Conservation (phyloP, 1,139 yeast species). For the Kodamaea sp. region DNA sequence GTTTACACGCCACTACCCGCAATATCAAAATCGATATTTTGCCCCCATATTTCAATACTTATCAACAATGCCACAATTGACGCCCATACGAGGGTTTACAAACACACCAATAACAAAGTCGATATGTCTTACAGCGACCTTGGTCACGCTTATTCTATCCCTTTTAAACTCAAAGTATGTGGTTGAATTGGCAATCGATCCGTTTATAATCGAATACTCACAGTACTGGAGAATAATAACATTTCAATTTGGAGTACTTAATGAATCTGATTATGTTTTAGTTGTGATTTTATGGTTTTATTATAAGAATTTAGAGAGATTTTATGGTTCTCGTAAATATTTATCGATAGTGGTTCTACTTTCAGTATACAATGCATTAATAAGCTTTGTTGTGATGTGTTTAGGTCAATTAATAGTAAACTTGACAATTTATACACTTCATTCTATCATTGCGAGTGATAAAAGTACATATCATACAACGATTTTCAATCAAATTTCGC, state of each 20-base stretch:
- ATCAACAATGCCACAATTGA: slow-evolving; percentile 12
- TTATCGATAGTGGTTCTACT: slow-evolving; percentile 35
- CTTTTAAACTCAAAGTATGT: slow-evolving; percentile 54
- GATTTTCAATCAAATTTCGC: slow-evolving; percentile 33
- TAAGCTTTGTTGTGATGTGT: slow-evolving; percentile 35
- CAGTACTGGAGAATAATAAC: slow-evolving; percentile 67
- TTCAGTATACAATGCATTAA: slow-evolving; percentile 32
- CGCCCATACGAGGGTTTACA: slow-evolving; percentile 52
- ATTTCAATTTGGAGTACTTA: slow-evolving; percentile 55
- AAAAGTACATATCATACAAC: slow-evolving; percentile 21
- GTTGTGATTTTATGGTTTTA: slow-evolving; percentile 52
- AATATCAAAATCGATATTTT: not conserved
- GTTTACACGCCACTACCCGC: slow-evolving; percentile 1
- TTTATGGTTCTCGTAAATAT: slow-evolving; percentile 60
- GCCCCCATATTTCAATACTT: not conserved
- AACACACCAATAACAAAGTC: slow-evolving; percentile 56
- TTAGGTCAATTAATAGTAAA: slow-evolving; percentile 34
- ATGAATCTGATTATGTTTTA: slow-evolving; percentile 64
- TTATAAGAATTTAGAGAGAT: slow-evolving; percentile 60
- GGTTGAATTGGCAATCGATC: slow-evolving; percentile 52
- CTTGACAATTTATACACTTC: slow-evolving; percentile 25
- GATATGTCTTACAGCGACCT: slow-evolving; percentile 39
- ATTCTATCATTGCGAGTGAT: slow-evolving; percentile 5
- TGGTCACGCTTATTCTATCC: slow-evolving; percentile 51
- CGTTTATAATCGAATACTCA: slow-evolving; percentile 54